Evolutionary conservation across 2,329 filamentous ascomycete species (phyloP).

Genomic region (Zopfia rhizophila): DNA sequence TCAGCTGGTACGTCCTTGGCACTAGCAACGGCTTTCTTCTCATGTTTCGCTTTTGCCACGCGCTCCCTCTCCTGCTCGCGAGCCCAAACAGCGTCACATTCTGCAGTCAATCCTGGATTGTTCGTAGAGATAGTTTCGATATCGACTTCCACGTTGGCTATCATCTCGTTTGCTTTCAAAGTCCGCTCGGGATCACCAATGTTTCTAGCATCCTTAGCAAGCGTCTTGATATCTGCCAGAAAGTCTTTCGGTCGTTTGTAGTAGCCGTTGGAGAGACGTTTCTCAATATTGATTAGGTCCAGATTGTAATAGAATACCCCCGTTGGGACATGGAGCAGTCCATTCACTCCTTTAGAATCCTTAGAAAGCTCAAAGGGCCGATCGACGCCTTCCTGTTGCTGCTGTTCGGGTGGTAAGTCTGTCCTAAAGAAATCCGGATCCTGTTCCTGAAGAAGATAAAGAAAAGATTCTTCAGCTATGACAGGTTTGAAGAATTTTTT

Average conservation of each 20-base stretch:
- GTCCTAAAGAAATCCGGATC: conserved; percentile 74
- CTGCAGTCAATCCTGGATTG: conserved; percentile 70
- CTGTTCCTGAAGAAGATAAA: conserved; percentile 85
- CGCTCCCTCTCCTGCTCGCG: conserved; percentile 72
- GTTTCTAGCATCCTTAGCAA: conserved; percentile 85
- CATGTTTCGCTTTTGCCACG: conserved; percentile 67
- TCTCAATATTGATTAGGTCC: conserved; percentile 91
- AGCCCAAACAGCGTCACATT: conserved; percentile 84
- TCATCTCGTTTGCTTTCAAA: conserved; percentile 88
- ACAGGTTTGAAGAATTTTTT: conserved; percentile 83
- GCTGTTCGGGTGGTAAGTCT: conserved; percentile 66
- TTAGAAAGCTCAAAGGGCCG: conserved; percentile 83
- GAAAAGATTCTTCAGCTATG: conserved; percentile 77
- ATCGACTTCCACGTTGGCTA: conserved; percentile 94
- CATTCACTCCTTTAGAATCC: conserved; percentile 81
- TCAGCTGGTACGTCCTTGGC: conserved; percentile 54
- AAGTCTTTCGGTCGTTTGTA: conserved; percentile 94
- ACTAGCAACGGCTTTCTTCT: conserved; percentile 46
- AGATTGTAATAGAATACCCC: conserved; percentile 95
- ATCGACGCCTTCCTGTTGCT: conserved; percentile 64
- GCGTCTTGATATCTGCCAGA: conserved; percentile 82
- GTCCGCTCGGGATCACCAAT: conserved; percentile 84
- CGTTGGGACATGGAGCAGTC: conserved; percentile 77
- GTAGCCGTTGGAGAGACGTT: conserved; percentile 95
- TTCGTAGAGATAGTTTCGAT: conserved; percentile 77